Conservation (phyloP, 306 rosid species). For the Astragalus glycyphyllos region DNA sequence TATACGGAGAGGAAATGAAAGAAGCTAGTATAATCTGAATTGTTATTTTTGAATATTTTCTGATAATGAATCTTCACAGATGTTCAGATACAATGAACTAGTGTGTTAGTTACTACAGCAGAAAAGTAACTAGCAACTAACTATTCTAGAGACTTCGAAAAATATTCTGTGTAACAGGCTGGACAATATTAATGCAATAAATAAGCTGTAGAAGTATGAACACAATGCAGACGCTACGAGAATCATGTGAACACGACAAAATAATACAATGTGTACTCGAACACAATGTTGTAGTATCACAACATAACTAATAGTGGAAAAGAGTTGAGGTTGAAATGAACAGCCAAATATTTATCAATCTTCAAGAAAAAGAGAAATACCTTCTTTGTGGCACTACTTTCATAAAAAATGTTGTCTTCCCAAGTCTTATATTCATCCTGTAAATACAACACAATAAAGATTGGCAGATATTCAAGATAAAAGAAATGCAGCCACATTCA, state of each 20-base stretch:
- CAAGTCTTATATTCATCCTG: slow-evolving; percentile 74
- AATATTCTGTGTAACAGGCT: not conserved
- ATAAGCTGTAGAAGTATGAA: slow-evolving; percentile 10
- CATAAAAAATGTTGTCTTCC: slow-evolving; percentile 69
- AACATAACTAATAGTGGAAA: slow-evolving; percentile 12
- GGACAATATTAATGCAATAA: not conserved
- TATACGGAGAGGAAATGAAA: not conserved
- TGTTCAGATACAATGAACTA: not conserved
- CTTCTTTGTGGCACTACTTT: slow-evolving; percentile 48
- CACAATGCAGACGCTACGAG: not conserved
- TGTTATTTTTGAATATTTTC: not conserved
- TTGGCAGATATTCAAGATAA: slow-evolving; percentile 5
- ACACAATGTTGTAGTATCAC: not conserved
- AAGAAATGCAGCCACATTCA: slow-evolving; percentile 2
- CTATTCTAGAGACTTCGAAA: not conserved
- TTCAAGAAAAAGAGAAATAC: slow-evolving; percentile 50
- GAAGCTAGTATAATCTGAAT: not conserved
- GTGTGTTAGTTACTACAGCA: not conserved
- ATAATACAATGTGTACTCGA: not conserved
- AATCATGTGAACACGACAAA: not conserved
- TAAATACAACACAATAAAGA: slow-evolving; percentile 35
- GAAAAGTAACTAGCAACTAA: not conserved
- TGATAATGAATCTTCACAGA: not conserved
- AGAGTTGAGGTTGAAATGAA: slow-evolving; percentile 14
- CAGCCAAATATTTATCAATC: slow-evolving; percentile 18